A percentile compares a stretch with the other conserved stretches of the same genome.
phyloP scores from a whole-genome alignment of 495 filamentous ascomycete species.

The Talaromyces ruber region DNA sequence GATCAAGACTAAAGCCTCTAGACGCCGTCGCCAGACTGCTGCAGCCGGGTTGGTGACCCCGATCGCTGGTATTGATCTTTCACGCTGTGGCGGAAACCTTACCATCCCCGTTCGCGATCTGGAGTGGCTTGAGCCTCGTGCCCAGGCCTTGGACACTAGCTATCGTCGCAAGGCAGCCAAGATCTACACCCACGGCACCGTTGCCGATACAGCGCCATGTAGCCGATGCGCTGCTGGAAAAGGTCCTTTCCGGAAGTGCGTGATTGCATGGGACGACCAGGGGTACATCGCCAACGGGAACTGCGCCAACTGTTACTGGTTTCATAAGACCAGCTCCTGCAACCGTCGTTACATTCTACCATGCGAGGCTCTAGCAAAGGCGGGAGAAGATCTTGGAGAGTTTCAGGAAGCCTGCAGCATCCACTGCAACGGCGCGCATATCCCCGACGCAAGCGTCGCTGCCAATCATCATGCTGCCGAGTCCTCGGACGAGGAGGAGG shows the following conservation, averaged over 20 bases:
- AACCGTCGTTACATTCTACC: background rate
- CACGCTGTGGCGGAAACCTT: background rate
- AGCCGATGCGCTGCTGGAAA: background rate
- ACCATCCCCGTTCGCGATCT: background rate
- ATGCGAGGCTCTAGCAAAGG: background rate
- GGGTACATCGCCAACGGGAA: background rate
- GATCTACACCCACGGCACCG: background rate
- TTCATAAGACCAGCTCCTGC: background rate
- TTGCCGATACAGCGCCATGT: background rate
- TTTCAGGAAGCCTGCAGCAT: background rate
- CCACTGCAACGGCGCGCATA: background rate
- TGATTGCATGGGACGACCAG: background rate
- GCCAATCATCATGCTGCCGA: background rate
- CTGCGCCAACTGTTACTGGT: conserved; percentile 3
- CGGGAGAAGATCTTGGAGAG: background rate
- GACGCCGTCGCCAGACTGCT: background rate
- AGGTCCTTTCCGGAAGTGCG: conserved; percentile 2
- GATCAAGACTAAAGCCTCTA: background rate
- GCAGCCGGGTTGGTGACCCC: background rate
- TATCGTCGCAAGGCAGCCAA: background rate
- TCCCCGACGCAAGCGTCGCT: background rate
- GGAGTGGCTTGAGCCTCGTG: background rate
- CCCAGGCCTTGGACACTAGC: background rate
- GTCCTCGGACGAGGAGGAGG: background rate
- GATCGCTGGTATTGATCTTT: background rate